Evolutionary conservation across 2,329 filamentous ascomycete genomes (phyloP), one percentile per base, ranked within the genome.

Genomic region (Hymenoscyphus occultus): DNA sequence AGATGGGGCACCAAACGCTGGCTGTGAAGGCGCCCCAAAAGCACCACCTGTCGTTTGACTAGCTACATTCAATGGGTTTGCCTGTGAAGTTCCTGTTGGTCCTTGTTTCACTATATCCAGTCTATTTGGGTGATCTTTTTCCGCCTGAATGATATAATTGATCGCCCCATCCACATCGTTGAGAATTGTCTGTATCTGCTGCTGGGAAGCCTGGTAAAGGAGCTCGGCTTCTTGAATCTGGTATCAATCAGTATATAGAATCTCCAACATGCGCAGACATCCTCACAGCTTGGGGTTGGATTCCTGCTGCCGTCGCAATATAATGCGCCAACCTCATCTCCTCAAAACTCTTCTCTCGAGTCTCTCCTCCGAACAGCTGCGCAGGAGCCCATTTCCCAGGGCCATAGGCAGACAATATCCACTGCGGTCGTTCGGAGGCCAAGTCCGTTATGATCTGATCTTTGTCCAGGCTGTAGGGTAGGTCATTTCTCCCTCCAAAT

Each of bases 371-470:
- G 72, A 97, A 93, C 0, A 97, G 82, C 77, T 97, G 92, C 19
- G 86, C 86, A 0, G 93, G 93, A 1, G 90, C 86, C 71, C 93
- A 86, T 72, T 81, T 84, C 3, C 90, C 90, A 0, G 93, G 93
- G 0, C 88, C 91, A 76, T 97, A 98, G 28, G 90, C 84, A 1
- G 93, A 97, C 31, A 97, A 83, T 4, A 95, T 89, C 90, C 93
- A 98, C 81, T 86, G 79, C 19, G 94, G 94, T 9, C 84, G 83
- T 66, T 95, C 91, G 28, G 82, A 81, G 0, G 82, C 85, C 57
- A 96, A 81, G 74, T 96, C 92, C 62, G 79, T 78, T 66, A 83
- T 82, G 71, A 96, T 89, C 2, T 78, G 79, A 0, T 85, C 84
- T 64, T 73, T 75, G 48, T 73, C 65, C 13, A 69, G 63, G 4